Evolutionary conservation across 148 eudicot species (phyloP).

Genomic region (Camellia japonica): DNA sequence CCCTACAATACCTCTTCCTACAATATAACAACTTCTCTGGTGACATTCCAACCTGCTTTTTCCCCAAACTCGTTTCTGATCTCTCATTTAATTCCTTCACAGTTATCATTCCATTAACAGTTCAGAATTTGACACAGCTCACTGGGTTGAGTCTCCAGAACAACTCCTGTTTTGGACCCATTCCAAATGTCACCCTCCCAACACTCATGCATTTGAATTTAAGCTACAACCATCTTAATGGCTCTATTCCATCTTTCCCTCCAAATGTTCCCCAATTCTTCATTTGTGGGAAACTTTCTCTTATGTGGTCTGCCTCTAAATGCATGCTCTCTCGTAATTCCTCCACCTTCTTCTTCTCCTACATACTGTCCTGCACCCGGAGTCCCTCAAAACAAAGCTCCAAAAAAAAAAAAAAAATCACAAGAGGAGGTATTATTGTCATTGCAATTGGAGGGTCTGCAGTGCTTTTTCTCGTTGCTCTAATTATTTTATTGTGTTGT

Average conservation of each 20-base stretch:
- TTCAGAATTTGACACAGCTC: slow-evolving; percentile 33
- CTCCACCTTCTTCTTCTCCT: slow-evolving; percentile 17
- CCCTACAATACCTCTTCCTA: slow-evolving; percentile 32
- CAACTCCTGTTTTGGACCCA: slow-evolving; percentile 38
- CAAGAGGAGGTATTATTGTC: slow-evolving; percentile 19
- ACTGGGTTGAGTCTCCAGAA: slow-evolving; percentile 31
- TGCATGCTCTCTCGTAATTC: slow-evolving; percentile 17
- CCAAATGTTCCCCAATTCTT: slow-evolving; percentile 26
- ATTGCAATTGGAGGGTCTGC: slow-evolving; percentile 39
- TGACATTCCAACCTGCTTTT: slow-evolving; percentile 31
- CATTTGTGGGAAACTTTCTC: slow-evolving; percentile 32
- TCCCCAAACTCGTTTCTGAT: slow-evolving; percentile 31
- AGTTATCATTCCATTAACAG: slow-evolving; percentile 28
- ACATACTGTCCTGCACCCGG: slow-evolving; percentile 17
- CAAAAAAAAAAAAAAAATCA: no score
- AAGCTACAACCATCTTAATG: slow-evolving; percentile 40
- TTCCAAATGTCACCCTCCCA: slow-evolving; percentile 30
- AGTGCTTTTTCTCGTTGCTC: slow-evolving; percentile 21
- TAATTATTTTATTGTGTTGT: slow-evolving; percentile 21
- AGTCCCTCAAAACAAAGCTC: slow-evolving; percentile 4
- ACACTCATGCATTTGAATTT: slow-evolving; percentile 30
- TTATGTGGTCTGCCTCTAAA: slow-evolving; percentile 39
- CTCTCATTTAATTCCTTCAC: slow-evolving; percentile 43
- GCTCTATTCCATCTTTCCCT: slow-evolving; percentile 35
- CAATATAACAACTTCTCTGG: slow-evolving; percentile 41